Evolutionary conservation across 768 basidiomycete species (phyloP).

Genomic region (Leccinum imitatum): DNA sequence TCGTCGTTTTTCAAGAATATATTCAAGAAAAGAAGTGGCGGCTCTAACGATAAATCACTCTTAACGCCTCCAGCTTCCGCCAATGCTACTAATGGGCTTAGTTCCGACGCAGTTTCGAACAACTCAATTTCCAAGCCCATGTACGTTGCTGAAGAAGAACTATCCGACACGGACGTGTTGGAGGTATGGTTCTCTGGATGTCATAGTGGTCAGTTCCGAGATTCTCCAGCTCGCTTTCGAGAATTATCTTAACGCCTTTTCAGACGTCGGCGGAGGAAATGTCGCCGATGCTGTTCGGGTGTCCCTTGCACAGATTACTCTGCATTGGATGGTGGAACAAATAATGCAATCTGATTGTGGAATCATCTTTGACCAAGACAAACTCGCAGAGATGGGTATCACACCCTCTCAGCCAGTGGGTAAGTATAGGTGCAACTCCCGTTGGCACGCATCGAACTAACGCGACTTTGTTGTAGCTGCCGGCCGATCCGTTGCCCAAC

Average conservation of each 20-base stretch:
- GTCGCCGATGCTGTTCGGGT: constrained; percentile 40
- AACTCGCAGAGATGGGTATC: constrained; percentile 47
- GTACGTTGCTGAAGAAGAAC: constrained; percentile 6
- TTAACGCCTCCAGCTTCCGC: neutral
- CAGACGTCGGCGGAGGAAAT: constrained; percentile 72
- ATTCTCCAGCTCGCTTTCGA: neutral
- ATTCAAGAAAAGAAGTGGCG: neutral
- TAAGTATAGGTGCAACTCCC: neutral
- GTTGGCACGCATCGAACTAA: neutral
- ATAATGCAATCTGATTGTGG: constrained; percentile 56
- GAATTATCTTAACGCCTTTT: neutral
- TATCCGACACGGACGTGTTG: constrained; percentile 47
- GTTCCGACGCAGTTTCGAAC: neutral
- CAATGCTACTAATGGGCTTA: neutral
- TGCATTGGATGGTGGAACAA: constrained; percentile 82
- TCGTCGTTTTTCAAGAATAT: neutral
- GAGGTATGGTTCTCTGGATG: constrained; percentile 84
- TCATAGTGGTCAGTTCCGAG: constrained; percentile 54
- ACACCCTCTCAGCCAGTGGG: constrained; percentile 13
- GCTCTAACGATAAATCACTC: neutral
- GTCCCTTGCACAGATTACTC: constrained; percentile 56
- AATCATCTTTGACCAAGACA: constrained; percentile 52
- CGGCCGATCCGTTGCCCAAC: neutral
- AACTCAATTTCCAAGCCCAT: neutral
- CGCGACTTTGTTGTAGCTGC: neutral